These are phyloP conservation scores for Pulveroboletus sp. DNA, from an alignment of 768 basidiomycete genomes.

Conservation along the genomic window DNA sequence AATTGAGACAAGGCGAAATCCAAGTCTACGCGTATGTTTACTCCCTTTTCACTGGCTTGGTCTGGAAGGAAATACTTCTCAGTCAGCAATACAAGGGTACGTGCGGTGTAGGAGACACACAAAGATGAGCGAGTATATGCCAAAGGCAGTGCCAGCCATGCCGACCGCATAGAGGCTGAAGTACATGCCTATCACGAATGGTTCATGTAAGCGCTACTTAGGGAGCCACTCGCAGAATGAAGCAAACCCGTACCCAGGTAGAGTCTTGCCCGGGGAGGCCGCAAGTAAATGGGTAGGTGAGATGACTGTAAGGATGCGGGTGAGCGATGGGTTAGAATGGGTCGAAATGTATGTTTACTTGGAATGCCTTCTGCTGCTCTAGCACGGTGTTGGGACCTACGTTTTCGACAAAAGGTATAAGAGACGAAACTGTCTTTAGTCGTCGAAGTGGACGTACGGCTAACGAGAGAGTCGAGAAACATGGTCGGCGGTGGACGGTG, in stretches of 20 bases:
- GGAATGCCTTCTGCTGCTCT: slow-evolving; percentile 61
- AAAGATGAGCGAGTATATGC: slow-evolving; percentile 42
- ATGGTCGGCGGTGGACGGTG: slow-evolving; percentile 21
- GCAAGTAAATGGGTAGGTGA: slow-evolving; percentile 51
- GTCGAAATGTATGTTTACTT: slow-evolving; percentile 34
- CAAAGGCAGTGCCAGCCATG: slow-evolving; percentile 49
- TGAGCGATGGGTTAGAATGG: slow-evolving; percentile 1
- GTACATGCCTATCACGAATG: slow-evolving; percentile 46
- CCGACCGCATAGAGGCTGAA: slow-evolving; percentile 49
- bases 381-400: slow-evolving; percentile 60
- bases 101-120: slow-evolving; percentile 27
- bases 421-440: too few relatives aligned
- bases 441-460: slow-evolving; percentile 43
- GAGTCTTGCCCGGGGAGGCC: slow-evolving; percentile 55
- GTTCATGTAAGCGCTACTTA: neutral
- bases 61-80: slow-evolving; percentile 8
- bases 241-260: slow-evolving; percentile 49
- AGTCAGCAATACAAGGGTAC: neutral
- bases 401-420: neutral
- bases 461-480: slow-evolving; percentile 61
- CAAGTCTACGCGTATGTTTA: slow-evolving; percentile 20
- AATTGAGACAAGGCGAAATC: slow-evolving; percentile 7
- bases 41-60: slow-evolving; percentile 27
- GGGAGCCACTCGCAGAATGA: too few relatives aligned
- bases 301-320: slow-evolving; percentile 27